Percentiles rank a stretch among this genome's conserved stretches.
These are phyloP conservation scores for Tagetes patula DNA, from an alignment of 129 eudicot species.

Conservation along the genomic window DNA sequence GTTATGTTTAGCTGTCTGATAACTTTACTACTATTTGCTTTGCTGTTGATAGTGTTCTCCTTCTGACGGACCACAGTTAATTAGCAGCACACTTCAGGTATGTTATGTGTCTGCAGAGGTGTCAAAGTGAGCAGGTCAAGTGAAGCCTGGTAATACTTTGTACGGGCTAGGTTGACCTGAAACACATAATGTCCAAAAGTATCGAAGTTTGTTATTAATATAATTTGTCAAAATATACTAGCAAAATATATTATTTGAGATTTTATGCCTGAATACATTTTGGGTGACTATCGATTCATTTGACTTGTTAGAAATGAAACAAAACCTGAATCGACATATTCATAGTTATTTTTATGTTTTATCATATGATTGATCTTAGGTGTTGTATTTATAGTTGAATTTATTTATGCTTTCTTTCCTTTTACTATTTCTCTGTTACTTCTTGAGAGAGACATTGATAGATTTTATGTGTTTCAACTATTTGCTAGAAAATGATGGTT, in stretches of 20 bases:
- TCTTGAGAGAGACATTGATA: constrained; percentile 7
- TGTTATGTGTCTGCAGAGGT: constrained; percentile 13
- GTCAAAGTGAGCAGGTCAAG: neutral
- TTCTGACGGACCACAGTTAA: constrained; percentile 77
- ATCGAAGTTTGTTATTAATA: neutral
- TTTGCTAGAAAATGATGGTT: constrained; percentile 73
- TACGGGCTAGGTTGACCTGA: neutral
- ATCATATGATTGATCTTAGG: constrained; percentile 1
- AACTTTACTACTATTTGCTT: constrained; percentile 15
- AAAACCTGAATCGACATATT: neutral
- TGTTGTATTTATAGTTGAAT: neutral
- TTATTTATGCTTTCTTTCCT: neutral
- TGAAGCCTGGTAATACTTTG: neutral
- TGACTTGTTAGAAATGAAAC: neutral
- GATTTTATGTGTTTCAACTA: constrained; percentile 11
- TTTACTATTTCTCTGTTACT: neutral
- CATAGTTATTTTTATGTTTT: neutral
- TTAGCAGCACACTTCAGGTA: constrained; percentile 89
- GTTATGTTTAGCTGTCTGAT: constrained; percentile 4
- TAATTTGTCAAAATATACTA: neutral
- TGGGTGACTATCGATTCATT: neutral
- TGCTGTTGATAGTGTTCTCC: constrained; percentile 76
- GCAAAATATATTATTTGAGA: neutral
- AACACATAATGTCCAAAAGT: neutral
- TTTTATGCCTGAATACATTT: constrained; percentile 8